A percentile compares a stretch with the other conserved stretches of the same genome.
phyloP scores from a whole-genome alignment of 148 eudicot genomes.

The Dysphania ambrosioides region DNA sequence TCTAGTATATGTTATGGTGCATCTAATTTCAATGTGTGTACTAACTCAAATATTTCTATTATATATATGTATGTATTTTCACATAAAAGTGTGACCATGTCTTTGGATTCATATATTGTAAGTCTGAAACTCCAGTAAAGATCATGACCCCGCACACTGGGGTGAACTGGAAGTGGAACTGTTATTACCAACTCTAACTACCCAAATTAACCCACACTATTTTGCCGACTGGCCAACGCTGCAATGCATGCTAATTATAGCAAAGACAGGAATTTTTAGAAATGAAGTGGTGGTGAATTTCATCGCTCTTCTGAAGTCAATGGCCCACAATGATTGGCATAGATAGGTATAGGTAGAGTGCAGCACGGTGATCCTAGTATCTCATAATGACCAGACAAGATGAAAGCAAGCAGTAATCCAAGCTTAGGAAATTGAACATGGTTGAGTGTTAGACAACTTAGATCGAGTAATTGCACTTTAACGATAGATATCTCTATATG shows the following conservation, averaged over 20 bases:
- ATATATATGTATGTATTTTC: too few relatives aligned
- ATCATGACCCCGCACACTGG: too few relatives aligned
- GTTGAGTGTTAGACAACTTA: slow-evolving; percentile 20
- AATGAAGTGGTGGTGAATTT: neutral
- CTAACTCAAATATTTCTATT: too few relatives aligned
- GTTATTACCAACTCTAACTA: too few relatives aligned
- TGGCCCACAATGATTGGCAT: neutral
- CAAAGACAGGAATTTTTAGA: neutral
- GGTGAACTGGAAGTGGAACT: too few relatives aligned
- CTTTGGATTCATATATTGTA: too few relatives aligned
- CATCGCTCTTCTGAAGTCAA: neutral
- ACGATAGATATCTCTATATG: neutral
- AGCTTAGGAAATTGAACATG: neutral
- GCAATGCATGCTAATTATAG: neutral
- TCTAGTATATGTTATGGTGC: too few relatives aligned
- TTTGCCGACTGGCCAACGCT: too few relatives aligned
- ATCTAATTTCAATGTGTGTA: too few relatives aligned
- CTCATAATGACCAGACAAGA: slow-evolving; percentile 7
- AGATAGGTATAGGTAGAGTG: slow-evolving; percentile 7
- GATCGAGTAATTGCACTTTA: slow-evolving; percentile 5
- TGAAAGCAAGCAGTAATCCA: slow-evolving; percentile 10
- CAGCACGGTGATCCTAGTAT: slow-evolving; percentile 5
- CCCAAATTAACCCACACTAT: too few relatives aligned
- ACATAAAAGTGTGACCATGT: too few relatives aligned
- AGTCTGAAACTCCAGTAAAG: too few relatives aligned